Base-by-base conservation (phyloP, 1,284 basidiomycete genomes). In the Ustilago hordei region DNA sequence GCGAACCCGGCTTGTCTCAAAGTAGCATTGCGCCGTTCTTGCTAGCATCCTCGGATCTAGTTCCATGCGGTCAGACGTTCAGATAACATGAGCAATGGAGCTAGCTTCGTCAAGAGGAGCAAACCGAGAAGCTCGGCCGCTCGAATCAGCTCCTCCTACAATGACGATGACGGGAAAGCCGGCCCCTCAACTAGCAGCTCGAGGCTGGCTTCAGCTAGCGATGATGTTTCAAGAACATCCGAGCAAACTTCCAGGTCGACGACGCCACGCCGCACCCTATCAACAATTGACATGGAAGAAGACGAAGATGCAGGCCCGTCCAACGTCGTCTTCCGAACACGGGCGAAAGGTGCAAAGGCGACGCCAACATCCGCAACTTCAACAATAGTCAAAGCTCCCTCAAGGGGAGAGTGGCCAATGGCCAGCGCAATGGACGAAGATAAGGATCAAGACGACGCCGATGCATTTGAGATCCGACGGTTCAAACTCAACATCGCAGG, bases 71-170 rank as follows among this genome's bases (percentile, higher is more conserved):
- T 13, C 19, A 7, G 47, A 15, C n/a, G 17, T 9, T 41, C 3
- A 5, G 6, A 11, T 52, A 41, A 48, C 15, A 70, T 70, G 69
- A 66, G 60, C 56, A 57, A 58, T 28, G 60, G 56, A 4, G 55
- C 62, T 8, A 64, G 64, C 35, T 75, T 75, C 50, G 61, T 75
- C 48, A 75, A 75, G 60, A 63, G 64, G 28, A 64, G 58, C 57
- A 75, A 67, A 47, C 72, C 66, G 13, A 60, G 63, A 12, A 60
- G 55, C 47, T 65, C 67, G 13, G 72, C 62, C 17, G 54, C 60
- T 9, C 53, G 60, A 19, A 61, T 65, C 59, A 68, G 55, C 47
- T 64, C 71, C 4, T 47, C 50, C 19, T 74, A 65, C 53, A 43
- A 64, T 50, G 71, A 74, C 15, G 55, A 32, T 2, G 52, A 55